Evolutionary conservation across 2,329 filamentous ascomycete species (phyloP).

Genomic region (Neocucurbitaria cava): DNA sequence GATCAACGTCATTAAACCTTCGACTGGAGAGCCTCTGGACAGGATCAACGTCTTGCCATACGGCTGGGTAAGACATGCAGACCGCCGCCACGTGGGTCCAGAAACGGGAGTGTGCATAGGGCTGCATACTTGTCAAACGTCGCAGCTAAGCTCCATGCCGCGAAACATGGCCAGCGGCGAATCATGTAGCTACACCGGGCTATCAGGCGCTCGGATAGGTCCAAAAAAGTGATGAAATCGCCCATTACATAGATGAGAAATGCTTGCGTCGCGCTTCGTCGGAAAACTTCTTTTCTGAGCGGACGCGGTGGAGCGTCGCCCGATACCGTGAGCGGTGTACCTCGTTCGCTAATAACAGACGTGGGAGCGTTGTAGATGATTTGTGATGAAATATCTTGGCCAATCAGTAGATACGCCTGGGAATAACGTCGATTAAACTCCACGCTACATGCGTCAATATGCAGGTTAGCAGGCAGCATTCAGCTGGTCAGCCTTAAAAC

Average conservation of each 20-base stretch:
- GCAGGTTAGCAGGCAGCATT: slow-evolving; percentile 21
- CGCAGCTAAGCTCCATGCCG: slow-evolving; percentile 33
- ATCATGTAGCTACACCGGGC: slow-evolving; percentile 8
- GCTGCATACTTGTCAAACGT: slow-evolving; percentile 38
- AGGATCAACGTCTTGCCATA: slow-evolving; percentile 5
- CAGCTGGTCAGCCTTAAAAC: slow-evolving; percentile 35
- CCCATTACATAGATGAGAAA: not conserved
- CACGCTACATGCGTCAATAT: slow-evolving; percentile 7
- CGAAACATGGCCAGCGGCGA: slow-evolving; percentile 15
- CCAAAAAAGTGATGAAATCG: not conserved
- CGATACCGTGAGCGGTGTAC: slow-evolving; percentile 10
- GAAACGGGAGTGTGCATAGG: slow-evolving; percentile 42
- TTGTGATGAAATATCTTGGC: not conserved
- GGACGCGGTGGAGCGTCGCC: not conserved
- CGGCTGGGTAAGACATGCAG: slow-evolving; percentile 36
- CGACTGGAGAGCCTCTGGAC: not conserved
- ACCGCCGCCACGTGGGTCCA: slow-evolving; percentile 34
- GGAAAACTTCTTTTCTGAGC: not conserved
- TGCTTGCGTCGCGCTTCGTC: not conserved
- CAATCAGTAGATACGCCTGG: not conserved
- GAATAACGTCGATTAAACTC: slow-evolving; percentile 1
- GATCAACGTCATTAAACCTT: slow-evolving; percentile 8
- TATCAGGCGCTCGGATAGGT: slow-evolving; percentile 3
- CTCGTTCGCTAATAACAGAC: not conserved
- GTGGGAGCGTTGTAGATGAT: slow-evolving; percentile 1